Evolutionary conservation across 441 rosid genomes (phyloP), one percentile per base, ranked within the genome.

Genomic region (Breynia disticha): DNA sequence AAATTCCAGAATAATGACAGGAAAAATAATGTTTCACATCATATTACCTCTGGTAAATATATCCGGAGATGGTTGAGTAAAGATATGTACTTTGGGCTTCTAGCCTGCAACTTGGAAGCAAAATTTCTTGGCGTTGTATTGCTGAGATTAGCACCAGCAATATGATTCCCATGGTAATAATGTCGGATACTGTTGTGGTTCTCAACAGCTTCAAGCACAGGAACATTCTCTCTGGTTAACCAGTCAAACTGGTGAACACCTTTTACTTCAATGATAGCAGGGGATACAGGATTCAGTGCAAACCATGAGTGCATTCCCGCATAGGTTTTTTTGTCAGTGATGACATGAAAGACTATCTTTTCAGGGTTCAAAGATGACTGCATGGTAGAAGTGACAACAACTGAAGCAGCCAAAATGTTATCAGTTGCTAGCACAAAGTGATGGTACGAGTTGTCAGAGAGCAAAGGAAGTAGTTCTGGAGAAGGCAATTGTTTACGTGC

Each of bases 301-400:
- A 94, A 94, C 99, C 99, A 94, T 48, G 99, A 90, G 64, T 89
- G 99, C 97, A 94, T 94, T 41, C 90, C 99, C 11, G 97, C 96
- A 48, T 84, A 94, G n/a, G 99, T 94, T 77, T 89, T 94, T 90
- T 94, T 94, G 76, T 94, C 99, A 46, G 99, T 94, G 68, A 94
- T 89, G 70, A 94, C 65, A 65, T 94, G 99, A 66, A 94, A 89
- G 59, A 94, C 99, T 59, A 94, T 79, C 73, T 79, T 94, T 65
- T 83, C 96, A 14, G 99, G 97, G 60, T 72, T 76, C 55, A 79
- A 61, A 65, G 97, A 89, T 61, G 97, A 81, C 68, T 73, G 90
- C 56, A 89, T 75, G 19, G 99, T 59, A 64, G 99, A 94, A 54
- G 81, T 57, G 69, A 94, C 95, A 66, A 94, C 97, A 55, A 94